A percentile compares a stretch with the other conserved stretches of the same genome.
Evolutionary conservation across 2,329 filamentous ascomycete genomes (phyloP).

Genomic region (Calonectria naviculata): DNA sequence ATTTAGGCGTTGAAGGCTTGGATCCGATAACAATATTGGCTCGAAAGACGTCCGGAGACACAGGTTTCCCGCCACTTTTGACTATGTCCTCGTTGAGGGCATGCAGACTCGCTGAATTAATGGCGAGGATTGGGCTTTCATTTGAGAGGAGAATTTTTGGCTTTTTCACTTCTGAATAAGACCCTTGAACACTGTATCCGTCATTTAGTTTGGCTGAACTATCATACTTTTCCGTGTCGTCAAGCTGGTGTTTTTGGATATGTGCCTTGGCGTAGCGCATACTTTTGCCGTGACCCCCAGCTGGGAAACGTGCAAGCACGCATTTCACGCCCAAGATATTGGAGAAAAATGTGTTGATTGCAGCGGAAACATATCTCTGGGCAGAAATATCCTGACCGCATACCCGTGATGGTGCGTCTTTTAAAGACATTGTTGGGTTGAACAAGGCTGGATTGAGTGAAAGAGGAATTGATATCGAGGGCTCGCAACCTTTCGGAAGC

Average conservation of each 20-base stretch:
- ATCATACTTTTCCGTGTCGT: neutral
- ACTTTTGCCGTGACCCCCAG: conserved; percentile 67
- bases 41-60: conserved; percentile 82
- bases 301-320: conserved; percentile 84
- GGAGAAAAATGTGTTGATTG: conserved; percentile 83
- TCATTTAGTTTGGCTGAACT: neutral
- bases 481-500: conserved; percentile 32
- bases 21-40: conserved; percentile 82
- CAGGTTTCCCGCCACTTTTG: conserved; percentile 68
- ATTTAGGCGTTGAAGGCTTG: conserved; percentile 50
- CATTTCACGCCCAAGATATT: conserved; percentile 81
- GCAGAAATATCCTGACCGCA: conserved; percentile 84
- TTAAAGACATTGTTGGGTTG: conserved; percentile 47
- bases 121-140: conserved; percentile 90
- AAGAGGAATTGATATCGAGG: conserved; percentile 67
- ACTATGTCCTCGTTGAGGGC: conserved; percentile 80
- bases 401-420: conserved; percentile 67
- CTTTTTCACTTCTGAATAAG: conserved; percentile 46
- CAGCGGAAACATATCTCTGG: conserved; percentile 73
- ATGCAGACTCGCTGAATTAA: conserved; percentile 84
- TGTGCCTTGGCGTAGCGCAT: conserved; percentile 79
- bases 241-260: conserved; percentile 67
- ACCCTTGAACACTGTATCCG: neutral
- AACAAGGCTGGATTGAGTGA: conserved; percentile 74
- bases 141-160: conserved; percentile 84